Percentiles rank a stretch among this genome's conserved stretches.
Evolutionary conservation across 2,329 filamentous ascomycete species (phyloP).

Genomic region (Hypoxylon sp.): DNA sequence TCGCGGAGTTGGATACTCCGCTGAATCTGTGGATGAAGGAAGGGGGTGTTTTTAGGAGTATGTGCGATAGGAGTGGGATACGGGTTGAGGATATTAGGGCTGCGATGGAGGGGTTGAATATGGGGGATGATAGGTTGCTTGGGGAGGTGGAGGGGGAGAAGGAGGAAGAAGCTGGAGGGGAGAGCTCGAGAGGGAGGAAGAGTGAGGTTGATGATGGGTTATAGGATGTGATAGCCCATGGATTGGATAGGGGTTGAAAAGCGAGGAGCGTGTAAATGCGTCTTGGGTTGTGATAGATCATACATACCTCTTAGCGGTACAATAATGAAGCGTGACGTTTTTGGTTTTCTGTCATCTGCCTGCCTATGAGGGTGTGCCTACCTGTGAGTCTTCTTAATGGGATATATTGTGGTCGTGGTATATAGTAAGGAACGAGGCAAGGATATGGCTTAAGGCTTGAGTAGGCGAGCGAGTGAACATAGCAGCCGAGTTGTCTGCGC

Average conservation of each 20-base stretch:
- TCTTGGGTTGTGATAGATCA: slow-evolving; percentile 17
- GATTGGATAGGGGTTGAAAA: not conserved
- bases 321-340: slow-evolving; percentile 10
- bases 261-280: not conserved
- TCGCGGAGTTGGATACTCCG: slow-evolving; percentile 89
- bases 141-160: not conserved
- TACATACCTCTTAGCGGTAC: slow-evolving; percentile 17
- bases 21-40: slow-evolving; percentile 77
- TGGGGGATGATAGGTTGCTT: slow-evolving; percentile 16
- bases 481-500: not conserved
- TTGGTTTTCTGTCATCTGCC: not conserved
- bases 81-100: slow-evolving; percentile 67
- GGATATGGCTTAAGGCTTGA: not conserved
- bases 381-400: not conserved
- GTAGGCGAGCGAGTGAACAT: not conserved
- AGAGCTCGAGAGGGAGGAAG: slow-evolving; percentile 25
- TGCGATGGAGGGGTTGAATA: slow-evolving; percentile 58
- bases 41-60: slow-evolving; percentile 80
- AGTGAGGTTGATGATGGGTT: slow-evolving; percentile 30
- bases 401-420: not conserved
- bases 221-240: slow-evolving; percentile 6
- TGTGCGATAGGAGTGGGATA: slow-evolving; percentile 92
- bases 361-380: not conserved
- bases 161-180: slow-evolving; percentile 26
- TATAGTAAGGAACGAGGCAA: not conserved